These are phyloP conservation scores for Syncephalis plumigaleata DNA, from an alignment of 371 early-diverging fungal genomes.

Conservation along the genomic window DNA sequence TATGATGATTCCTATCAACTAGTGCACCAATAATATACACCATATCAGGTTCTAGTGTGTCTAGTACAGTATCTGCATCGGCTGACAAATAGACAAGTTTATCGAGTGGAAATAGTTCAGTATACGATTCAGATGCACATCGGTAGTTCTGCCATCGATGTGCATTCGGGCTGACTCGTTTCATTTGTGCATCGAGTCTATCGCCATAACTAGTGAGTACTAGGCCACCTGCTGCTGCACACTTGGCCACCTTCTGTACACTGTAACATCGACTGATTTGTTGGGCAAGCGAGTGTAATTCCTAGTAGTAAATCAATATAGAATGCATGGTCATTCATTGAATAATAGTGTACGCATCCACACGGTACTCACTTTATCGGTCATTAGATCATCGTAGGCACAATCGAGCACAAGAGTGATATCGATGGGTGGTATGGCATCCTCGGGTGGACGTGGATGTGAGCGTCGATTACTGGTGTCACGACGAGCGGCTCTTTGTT, in stretches of 20 bases:
- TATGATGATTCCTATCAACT: constrained; percentile 86
- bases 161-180: constrained; percentile 22
- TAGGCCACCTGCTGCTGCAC: constrained; percentile 7
- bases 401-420: constrained; percentile 52
- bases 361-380: constrained; percentile 25
- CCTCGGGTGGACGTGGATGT: no score
- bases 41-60: constrained; percentile 44
- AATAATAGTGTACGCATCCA: no score
- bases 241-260: neutral
- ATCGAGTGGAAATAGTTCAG: constrained; percentile 21
- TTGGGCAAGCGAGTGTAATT: neutral
- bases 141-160: constrained; percentile 45
- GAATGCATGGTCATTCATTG: neutral
- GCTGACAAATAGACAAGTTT: constrained; percentile 77
- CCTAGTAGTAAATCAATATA: neutral
- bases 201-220: constrained; percentile 8
- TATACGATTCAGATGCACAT: constrained; percentile 14
- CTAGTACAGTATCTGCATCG: constrained; percentile 56
- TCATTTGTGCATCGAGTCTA: neutral
- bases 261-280: neutral
- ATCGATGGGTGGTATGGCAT: constrained; percentile 8
- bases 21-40: constrained; percentile 86
- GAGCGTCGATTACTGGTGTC: no score
- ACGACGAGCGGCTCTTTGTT: no score
- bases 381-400: constrained; percentile 62